Conservation (phyloP, 2,329 filamentous ascomycete species). For the Bipolaris cookei region DNA sequence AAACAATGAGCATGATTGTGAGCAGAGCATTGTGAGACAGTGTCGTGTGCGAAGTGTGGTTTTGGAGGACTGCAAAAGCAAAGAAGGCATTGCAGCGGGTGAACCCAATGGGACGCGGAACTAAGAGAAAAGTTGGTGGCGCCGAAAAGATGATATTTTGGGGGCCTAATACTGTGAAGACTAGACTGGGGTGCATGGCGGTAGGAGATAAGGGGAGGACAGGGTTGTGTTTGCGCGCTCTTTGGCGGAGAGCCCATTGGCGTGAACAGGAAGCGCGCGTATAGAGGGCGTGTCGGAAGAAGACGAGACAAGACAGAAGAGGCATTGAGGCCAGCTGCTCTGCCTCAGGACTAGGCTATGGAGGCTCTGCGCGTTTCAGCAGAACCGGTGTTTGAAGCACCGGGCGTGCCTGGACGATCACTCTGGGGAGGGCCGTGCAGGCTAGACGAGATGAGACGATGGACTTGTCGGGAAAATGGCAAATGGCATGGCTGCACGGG, state of each 20-base stretch:
- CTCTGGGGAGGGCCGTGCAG: conserved; percentile 6
- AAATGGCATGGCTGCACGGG: conserved; percentile 1
- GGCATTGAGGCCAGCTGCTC: not conserved
- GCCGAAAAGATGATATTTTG: conserved; percentile 1
- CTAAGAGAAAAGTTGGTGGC: conserved; percentile 5
- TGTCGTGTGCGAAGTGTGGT: not conserved
- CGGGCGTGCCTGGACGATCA: conserved; percentile 7
- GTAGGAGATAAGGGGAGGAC: not conserved
- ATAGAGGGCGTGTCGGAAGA: too few relatives aligned
- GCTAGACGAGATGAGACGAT: conserved; percentile 17
- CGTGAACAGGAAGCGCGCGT: too few relatives aligned
- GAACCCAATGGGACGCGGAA: not conserved
- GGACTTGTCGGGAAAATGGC: conserved; percentile 3
- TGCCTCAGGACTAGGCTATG: conserved; percentile 11
- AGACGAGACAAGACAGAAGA: not conserved
- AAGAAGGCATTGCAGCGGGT: not conserved
- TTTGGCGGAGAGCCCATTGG: not conserved
- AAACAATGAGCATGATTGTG: not conserved
- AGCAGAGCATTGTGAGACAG: not conserved
- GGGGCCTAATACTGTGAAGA: not conserved
- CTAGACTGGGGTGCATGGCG: not conserved
- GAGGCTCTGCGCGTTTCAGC: conserved; percentile 18
- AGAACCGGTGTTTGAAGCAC: conserved; percentile 2
- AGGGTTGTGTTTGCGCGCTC: conserved; percentile 2
- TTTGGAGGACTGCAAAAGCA: not conserved